Evolutionary conservation across 2,329 filamentous ascomycete species (phyloP).

Genomic region (Sclerotinia subarctica): DNA sequence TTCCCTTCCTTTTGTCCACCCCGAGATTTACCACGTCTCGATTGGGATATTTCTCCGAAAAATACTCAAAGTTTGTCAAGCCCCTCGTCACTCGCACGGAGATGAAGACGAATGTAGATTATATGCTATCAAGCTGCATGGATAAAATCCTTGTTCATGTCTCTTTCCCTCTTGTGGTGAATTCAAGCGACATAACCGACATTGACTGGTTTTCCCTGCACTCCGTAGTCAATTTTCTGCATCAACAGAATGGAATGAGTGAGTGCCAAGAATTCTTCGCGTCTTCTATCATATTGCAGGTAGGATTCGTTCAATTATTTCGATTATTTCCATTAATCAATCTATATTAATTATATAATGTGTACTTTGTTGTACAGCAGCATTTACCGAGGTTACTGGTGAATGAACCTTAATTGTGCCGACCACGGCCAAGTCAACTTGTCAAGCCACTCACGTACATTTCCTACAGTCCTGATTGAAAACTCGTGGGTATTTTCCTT

Average conservation of each 20-base stretch:
- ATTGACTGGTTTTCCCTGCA: too few species aligned
- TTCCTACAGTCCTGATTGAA: neutral
- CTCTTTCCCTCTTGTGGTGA: neutral
- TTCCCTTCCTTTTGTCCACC: neutral
- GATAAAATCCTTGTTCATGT: neutral
- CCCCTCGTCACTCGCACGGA: slow-evolving; percentile 4
- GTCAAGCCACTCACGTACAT: neutral
- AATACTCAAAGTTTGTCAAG: too few species aligned
- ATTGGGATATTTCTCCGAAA: neutral
- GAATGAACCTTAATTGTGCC: neutral
- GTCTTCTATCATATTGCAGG: neutral
- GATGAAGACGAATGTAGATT: neutral
- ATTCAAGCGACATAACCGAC: slow-evolving; percentile 9
- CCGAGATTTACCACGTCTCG: neutral
- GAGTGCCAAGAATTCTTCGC: slow-evolving; percentile 6
- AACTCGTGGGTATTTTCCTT: neutral
- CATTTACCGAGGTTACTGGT: neutral
- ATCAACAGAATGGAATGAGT: neutral
- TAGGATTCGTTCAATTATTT: neutral
- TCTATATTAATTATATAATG: too few species aligned
- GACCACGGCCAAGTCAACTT: neutral
- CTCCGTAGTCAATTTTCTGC: neutral
- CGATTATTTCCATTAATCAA: too few species aligned
- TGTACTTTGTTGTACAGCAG: neutral
- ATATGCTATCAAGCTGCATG: neutral